Base-by-base conservation (phyloP, 1,284 basidiomycete genomes). In the Cutaneotrichosporon spelunceum region DNA sequence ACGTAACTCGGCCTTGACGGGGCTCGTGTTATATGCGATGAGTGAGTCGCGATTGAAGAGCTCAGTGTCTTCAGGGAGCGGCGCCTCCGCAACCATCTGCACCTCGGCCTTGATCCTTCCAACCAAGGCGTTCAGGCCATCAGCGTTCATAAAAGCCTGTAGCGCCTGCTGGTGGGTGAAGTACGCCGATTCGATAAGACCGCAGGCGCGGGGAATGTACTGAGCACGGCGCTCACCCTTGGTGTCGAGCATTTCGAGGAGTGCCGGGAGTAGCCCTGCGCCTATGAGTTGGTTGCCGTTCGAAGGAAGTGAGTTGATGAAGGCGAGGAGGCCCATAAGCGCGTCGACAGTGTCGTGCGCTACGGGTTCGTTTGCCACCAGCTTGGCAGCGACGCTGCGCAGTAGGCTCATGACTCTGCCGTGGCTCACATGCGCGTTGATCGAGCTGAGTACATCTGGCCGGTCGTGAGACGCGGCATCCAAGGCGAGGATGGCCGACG, bases 341-440 rank as follows among this genome's bases (percentile, higher is more conserved):
- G 91, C 87, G 58, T 97, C 94, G 42, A 93, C 85, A 65, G 93
- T 89, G 1, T 91, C 86, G 66, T 89, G 86, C 4, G 89, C 86
- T n/a, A 89, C 68, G 3, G 72, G 66, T 34, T 73, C 74, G 23
- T 86, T 83, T 0, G 84, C 81, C 62, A 84, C 82, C 27, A 91
- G 85, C 64, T 91, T 89, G 24, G 83, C 75, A 14, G 91, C 85
- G 26, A 90, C 88, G 78, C 87, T 88, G 60, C 91, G 86, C 64
- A 97, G 82, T 50, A 93, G 81, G 24, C 88, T 87, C 88, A 97
- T 91, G 34, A 98, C 79, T 53, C 93, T 89, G 16, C 96, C 96
- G 74, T 99, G 96, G 72, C 93, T 97, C 64, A 98, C 92, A 56
- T 93, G 93, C 21, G 93, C 94, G 72, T 96, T 96, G 54, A 98